Percentiles rank a stretch among this genome's conserved stretches.
phyloP scores from a whole-genome alignment of 2,329 filamentous ascomycete genomes.

The Diaporthe caulivora region DNA sequence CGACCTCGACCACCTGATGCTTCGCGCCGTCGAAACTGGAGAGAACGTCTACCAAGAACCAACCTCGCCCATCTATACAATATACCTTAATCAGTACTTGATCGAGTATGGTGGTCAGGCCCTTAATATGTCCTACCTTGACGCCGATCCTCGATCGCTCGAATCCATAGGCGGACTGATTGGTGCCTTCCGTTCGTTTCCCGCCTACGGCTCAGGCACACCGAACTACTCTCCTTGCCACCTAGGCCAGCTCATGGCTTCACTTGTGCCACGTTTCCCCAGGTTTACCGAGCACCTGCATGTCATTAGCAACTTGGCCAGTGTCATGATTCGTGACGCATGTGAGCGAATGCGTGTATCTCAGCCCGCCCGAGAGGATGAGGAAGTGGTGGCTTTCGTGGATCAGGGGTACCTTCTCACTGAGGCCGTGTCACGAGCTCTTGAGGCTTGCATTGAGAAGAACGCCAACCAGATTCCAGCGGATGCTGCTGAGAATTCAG shows the following conservation, averaged over 20 bases:
- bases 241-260: constrained; percentile 56
- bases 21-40: constrained; percentile 47
- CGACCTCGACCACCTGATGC: constrained; percentile 58
- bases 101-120: constrained; percentile 30
- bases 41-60: constrained; percentile 52
- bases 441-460: constrained; percentile 66
- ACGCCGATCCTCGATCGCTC: constrained; percentile 41
- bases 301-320: constrained; percentile 50
- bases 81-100: constrained; percentile 47
- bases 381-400: constrained; percentile 51
- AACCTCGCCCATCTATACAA: constrained; percentile 59
- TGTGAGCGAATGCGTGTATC: constrained; percentile 39
- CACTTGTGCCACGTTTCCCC: constrained; percentile 58
- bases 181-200: constrained; percentile 55
- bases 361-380: constrained; percentile 39
- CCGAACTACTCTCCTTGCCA: constrained; percentile 57
- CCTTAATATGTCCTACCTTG: constrained; percentile 27
- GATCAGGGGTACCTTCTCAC: constrained; percentile 55
- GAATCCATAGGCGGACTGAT: constrained; percentile 56
- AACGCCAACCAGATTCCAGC: constrained; percentile 63
- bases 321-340: constrained; percentile 37
- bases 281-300: constrained; percentile 60
- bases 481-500: constrained; percentile 56
- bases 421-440: constrained; percentile 53
- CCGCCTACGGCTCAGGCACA: constrained; percentile 27